Base-by-base conservation (phyloP, 1,284 basidiomycete genomes). In the Paramarasmius palmivorus region DNA sequence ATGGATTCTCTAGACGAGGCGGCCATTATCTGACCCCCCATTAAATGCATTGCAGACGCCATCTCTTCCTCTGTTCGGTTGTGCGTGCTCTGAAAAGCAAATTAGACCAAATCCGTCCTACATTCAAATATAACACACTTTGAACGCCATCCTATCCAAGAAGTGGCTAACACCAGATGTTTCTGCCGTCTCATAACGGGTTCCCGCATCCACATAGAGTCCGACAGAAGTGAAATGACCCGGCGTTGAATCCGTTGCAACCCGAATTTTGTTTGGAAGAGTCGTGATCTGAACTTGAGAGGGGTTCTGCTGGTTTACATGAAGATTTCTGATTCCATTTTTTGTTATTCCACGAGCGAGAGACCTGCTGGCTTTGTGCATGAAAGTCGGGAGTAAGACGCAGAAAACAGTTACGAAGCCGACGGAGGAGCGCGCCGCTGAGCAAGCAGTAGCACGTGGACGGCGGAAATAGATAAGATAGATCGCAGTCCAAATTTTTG, bases 181-280 rank as follows among this genome's bases (percentile, higher is more conserved):
- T 49, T 82, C 73, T 8, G 81, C 73, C 12, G 82, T 86, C 71
- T 99, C 96, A 77, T 91, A 96, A n/a, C 96, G 82, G 35, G 92
- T 88, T 20, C 97, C 96, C 4, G 93, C 93, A 68, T 98, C 94
- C 59, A 98, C 81, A 64, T 95, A 98, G 34, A 99, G 82, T 15
- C 95, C 96, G 1, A 97, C 82, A 1, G 95, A 90, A 49, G 95
- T 91, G 70, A 99, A 98, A 73, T 99, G 95, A 8, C 95, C 93
- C 0, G 95, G 95, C 1, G 90, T 90, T 2, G 82, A 78, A 71
- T 98, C 93, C 10, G 95, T 97, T 14, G 93, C 94, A 46, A 99
- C 93, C 57, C 94, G 81, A 50, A 98, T 83, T 69, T 89, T 91
- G 73, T 98, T 98, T 3, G 93, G 87, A 1, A 99, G 79, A 0